Evolutionary conservation across 2,329 filamentous ascomycete species (phyloP).

Genomic region (Apiospora pterosperma): DNA sequence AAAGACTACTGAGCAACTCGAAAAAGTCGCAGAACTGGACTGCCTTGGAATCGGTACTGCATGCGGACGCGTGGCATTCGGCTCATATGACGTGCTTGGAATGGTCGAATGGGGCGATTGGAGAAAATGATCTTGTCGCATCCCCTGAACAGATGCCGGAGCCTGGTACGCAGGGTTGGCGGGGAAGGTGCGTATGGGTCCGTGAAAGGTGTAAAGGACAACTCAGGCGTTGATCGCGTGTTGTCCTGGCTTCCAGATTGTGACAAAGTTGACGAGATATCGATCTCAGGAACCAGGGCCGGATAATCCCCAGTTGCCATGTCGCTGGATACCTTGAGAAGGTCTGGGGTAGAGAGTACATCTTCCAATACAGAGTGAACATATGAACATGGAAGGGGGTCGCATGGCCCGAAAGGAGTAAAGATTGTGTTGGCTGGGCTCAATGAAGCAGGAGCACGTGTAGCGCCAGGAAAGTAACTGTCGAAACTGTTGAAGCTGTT

Average conservation of each 20-base stretch:
- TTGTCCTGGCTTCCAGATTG: background rate
- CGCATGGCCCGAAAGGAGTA: background rate
- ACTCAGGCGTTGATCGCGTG: background rate
- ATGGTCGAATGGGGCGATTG: no score
- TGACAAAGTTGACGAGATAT: background rate
- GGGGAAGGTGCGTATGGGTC: background rate
- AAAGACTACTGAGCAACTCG: no score
- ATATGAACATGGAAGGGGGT: background rate
- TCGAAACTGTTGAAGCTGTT: background rate
- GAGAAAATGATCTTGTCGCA: no score
- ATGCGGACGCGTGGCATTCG: no score
- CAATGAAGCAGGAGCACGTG: background rate
- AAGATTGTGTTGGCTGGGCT: background rate
- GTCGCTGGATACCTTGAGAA: background rate
- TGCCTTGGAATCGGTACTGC: no score
- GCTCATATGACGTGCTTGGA: no score
- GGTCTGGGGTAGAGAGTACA: background rate
- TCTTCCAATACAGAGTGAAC: background rate
- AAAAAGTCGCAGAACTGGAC: no score
- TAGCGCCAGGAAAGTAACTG: background rate
- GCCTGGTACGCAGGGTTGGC: background rate
- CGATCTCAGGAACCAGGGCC: background rate
- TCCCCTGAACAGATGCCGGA: background rate
- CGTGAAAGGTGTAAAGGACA: background rate
- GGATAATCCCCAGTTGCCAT: background rate